Evolutionary conservation across 176 grass and related monocot genomes (phyloP), one percentile per base, ranked within the genome.

Genomic region (Avena atlantica): DNA sequence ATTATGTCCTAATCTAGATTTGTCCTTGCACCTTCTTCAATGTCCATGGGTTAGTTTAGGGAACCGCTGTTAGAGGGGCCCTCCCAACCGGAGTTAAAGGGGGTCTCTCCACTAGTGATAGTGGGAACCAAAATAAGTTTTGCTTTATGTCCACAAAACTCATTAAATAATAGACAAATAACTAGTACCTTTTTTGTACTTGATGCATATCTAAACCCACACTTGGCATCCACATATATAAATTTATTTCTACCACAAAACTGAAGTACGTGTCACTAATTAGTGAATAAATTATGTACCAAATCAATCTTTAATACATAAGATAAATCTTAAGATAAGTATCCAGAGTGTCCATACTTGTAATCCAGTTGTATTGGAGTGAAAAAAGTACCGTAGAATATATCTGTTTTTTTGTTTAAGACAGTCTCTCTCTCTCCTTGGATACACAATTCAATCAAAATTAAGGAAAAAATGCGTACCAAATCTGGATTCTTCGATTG

Each of bases 401-500:
- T 47, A 75, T 75, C 81, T 84, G 37, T 51, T 29, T 40, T 62
- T 74, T 53, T 25, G 31, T 16, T 48, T 77, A 52, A 31, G 74
- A 78, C 73, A 44, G 49, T 34, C 31, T 34, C 31, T 34, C 31
- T 34, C 31, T 42, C 61, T 34, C 59, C 21, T 42, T 64, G 50
- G 72, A 76, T 68, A 12, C 84, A 56, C 72, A 34, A 68, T 61
- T 86, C 84, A 86, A 86, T 74, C 27, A 67, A 77, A 66, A 84
- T 27, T 50, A 85, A 55, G 83, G 70, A 37, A 59, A 13, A 80
- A 84, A 47, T 59, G 48, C 74, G 61, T 62, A 78, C 21, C 51
- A 78, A 68, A 67, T 48, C 16, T 66, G 84, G 47, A 64, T 86
- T 78, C 62, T 42, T 61, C 52, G 5, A 60, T 84, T 74, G 7